Percentiles rank a stretch among this genome's conserved stretches.
phyloP scores from a whole-genome alignment of 208 protist species.

The Endotrypanum monterogeii region DNA sequence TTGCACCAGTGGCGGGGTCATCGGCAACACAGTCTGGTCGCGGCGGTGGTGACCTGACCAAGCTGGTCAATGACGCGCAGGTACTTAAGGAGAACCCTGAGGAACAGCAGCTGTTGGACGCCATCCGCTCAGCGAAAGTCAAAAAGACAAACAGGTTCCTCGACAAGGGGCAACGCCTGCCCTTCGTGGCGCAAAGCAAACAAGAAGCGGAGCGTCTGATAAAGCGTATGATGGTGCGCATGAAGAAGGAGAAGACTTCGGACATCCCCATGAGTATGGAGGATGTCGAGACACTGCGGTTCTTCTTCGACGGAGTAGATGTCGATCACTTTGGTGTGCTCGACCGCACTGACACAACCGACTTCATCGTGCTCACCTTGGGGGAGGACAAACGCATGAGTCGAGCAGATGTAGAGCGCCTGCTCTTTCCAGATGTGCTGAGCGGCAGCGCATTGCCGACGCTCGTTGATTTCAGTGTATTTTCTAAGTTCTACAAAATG shows the following conservation, averaged over 20 bases:
- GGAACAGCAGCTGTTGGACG: slow-evolving; percentile 33
- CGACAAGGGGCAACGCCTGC: slow-evolving; percentile 32
- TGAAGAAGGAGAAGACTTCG: slow-evolving; percentile 41
- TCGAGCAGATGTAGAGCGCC: slow-evolving; percentile 37
- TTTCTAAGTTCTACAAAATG: slow-evolving; percentile 65
- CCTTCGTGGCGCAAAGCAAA: slow-evolving; percentile 59
- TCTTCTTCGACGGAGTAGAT: slow-evolving; percentile 73
- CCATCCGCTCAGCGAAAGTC: slow-evolving; percentile 29
- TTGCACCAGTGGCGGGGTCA: background rate
- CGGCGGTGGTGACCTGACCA: slow-evolving; percentile 18
- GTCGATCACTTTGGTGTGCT: slow-evolving; percentile 62
- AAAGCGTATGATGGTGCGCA: slow-evolving; percentile 60
- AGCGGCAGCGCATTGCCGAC: slow-evolving; percentile 23
- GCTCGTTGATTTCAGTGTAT: slow-evolving; percentile 75
- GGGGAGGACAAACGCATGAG: slow-evolving; percentile 36
- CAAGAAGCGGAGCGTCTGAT: slow-evolving; percentile 44
- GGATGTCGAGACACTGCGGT: slow-evolving; percentile 58
- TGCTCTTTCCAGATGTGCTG: slow-evolving; percentile 36
- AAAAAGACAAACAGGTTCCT: slow-evolving; percentile 38
- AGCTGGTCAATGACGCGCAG: slow-evolving; percentile 17
- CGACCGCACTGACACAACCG: slow-evolving; percentile 48
- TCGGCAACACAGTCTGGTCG: background rate
- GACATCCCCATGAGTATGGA: slow-evolving; percentile 71
- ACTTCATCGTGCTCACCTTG: slow-evolving; percentile 60
- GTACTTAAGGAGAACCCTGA: slow-evolving; percentile 19